Percentiles rank a stretch among this genome's conserved stretches.
Conservation (phyloP, 805 yeast species). For the Nakazawaea molendinolei region DNA sequence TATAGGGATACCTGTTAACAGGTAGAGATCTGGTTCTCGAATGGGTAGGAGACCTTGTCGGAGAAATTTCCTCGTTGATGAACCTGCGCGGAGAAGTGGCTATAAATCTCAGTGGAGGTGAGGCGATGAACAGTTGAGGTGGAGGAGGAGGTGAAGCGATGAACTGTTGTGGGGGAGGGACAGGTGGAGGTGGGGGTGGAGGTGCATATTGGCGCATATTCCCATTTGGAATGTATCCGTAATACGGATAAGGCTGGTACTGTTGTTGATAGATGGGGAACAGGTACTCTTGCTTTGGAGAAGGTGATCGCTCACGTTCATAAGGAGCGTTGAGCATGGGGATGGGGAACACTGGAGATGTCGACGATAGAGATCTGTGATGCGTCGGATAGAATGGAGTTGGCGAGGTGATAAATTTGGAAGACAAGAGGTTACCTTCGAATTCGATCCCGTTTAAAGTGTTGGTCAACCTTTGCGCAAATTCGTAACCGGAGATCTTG, state of each 20-base stretch:
- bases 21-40: constrained; percentile 9
- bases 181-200: constrained; percentile 2
- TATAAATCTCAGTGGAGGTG: background rate
- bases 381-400: background rate
- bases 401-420: constrained; percentile 4
- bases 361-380: background rate
- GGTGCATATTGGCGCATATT: too few relatives aligned
- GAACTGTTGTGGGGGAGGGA: too few relatives aligned
- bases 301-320: too few relatives aligned
- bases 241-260: too few relatives aligned
- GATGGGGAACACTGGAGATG: too few relatives aligned
- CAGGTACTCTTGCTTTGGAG: too few relatives aligned
- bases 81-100: background rate
- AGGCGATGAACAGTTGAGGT: background rate
- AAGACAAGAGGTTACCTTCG: constrained; percentile 7
- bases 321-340: too few relatives aligned
- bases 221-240: too few relatives aligned
- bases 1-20: constrained; percentile 5
- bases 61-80: background rate
- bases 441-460: constrained; percentile 12
- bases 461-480: constrained; percentile 4
- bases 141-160: background rate
- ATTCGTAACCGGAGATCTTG: constrained; percentile 9
- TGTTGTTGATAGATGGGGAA: too few relatives aligned
- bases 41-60: too few relatives aligned